These are phyloP conservation scores for Limonium bicolor DNA, from an alignment of 148 eudicot species.

Conservation along the genomic window DNA sequence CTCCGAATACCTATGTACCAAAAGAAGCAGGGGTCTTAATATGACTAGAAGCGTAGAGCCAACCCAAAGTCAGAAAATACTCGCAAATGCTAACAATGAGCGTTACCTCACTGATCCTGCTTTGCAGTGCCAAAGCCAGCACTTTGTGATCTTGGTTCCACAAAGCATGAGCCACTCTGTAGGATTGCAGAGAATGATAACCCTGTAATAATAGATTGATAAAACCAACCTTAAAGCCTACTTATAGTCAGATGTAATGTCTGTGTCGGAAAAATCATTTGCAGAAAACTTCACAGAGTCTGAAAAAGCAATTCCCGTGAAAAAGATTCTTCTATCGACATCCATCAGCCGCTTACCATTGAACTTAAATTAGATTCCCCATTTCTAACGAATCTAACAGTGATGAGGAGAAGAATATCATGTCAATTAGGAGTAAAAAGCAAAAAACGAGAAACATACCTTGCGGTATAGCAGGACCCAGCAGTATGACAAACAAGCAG, in stretches of 20 bases:
- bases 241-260: too few species aligned
- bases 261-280: too few species aligned
- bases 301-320: too few species aligned
- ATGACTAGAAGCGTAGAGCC: neutral
- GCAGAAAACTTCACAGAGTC: too few species aligned
- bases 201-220: slow-evolving; percentile 40
- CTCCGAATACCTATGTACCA: slow-evolving; percentile 35
- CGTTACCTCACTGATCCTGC: slow-evolving; percentile 52
- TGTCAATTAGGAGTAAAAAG: neutral
- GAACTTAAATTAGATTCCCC: too few species aligned
- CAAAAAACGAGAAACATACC: slow-evolving; percentile 12
- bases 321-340: too few species aligned
- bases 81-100: neutral
- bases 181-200: slow-evolving; percentile 46
- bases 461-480: slow-evolving; percentile 41
- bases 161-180: slow-evolving; percentile 42
- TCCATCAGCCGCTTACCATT: too few species aligned
- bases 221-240: too few species aligned
- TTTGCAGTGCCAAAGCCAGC: slow-evolving; percentile 49
- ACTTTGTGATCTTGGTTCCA: slow-evolving; percentile 48
- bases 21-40: slow-evolving; percentile 1
- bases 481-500: slow-evolving; percentile 45
- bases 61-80: neutral
- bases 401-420: too few species aligned
- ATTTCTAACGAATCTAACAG: too few species aligned